Percentiles rank a stretch among this genome's conserved stretches.
Conservation (phyloP, 257 asterid species). For the Capsicum pubescens region DNA sequence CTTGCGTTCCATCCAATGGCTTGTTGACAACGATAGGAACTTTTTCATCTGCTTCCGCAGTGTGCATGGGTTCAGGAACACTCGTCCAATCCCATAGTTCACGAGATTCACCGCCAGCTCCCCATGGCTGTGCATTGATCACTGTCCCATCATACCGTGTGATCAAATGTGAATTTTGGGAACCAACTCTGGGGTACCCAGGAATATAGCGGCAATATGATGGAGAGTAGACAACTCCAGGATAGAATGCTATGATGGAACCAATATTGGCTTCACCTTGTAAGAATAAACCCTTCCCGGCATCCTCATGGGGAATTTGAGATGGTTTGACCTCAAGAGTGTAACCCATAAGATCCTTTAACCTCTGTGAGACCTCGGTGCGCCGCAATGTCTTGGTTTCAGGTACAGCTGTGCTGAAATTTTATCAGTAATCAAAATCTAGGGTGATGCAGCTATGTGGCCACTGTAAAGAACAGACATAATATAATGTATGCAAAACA, state of each 20-base stretch:
- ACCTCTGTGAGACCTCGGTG: constrained; percentile 65
- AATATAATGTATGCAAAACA: background rate
- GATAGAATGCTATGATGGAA: constrained; percentile 79
- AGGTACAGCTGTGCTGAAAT: constrained; percentile 49
- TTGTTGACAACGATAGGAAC: constrained; percentile 73
- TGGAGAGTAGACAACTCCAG: constrained; percentile 85
- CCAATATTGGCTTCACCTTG: constrained; percentile 88
- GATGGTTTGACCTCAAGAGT: constrained; percentile 82
- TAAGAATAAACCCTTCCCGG: constrained; percentile 82
- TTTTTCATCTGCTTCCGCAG: constrained; percentile 41
- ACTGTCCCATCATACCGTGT: constrained; percentile 88
- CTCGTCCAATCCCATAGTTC: constrained; percentile 65
- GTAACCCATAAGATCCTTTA: constrained; percentile 72
- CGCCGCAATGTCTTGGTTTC: constrained; percentile 60
- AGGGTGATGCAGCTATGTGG: constrained; percentile 18
- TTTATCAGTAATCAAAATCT: constrained; percentile 37
- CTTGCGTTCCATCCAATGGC: constrained; percentile 57
- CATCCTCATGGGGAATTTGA: constrained; percentile 75
- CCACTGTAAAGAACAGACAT: background rate
- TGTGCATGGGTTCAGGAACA: constrained; percentile 33
- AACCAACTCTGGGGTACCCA: constrained; percentile 87
- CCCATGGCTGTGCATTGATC: constrained; percentile 97
- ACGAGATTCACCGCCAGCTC: constrained; percentile 78
- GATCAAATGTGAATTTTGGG: constrained; percentile 78
- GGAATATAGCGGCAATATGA: constrained; percentile 79